Percentiles rank a stretch among this genome's conserved stretches.
These are phyloP conservation scores for Yamadazyma blattariae DNA, from an alignment of 1,139 yeast genomes.

Conservation along the genomic window DNA sequence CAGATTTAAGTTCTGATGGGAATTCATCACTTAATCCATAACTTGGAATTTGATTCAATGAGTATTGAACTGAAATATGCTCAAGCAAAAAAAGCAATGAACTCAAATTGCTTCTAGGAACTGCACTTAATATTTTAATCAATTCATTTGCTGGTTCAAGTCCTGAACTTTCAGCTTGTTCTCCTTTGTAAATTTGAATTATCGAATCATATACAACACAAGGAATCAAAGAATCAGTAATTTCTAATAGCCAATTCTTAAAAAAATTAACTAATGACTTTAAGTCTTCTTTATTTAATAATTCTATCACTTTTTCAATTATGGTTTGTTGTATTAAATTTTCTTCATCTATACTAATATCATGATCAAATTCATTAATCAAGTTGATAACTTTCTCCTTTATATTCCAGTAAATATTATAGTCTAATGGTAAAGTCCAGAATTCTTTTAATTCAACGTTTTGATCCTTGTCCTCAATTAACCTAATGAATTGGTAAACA, in stretches of 20 bases:
- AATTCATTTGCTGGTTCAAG: slow-evolving; percentile 14
- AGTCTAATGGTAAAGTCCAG: slow-evolving; percentile 35
- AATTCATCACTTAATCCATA: slow-evolving; percentile 31
- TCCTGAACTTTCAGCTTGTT: slow-evolving; percentile 5
- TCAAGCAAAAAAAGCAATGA: slow-evolving; percentile 37
- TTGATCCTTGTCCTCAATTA: slow-evolving; percentile 18
- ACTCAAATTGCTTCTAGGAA: slow-evolving; percentile 43
- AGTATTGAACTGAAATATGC: slow-evolving; percentile 29
- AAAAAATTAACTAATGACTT: slow-evolving; percentile 28
- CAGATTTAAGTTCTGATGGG: slow-evolving; percentile 16
- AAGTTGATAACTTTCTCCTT: slow-evolving; percentile 29
- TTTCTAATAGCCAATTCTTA: slow-evolving; percentile 43
- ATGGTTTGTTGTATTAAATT: slow-evolving; percentile 21
- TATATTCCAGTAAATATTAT: slow-evolving; percentile 32
- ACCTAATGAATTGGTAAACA: slow-evolving; percentile 21
- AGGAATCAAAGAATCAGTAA: slow-evolving; percentile 44
- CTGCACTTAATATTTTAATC: slow-evolving; percentile 26
- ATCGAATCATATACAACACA: slow-evolving; percentile 40
- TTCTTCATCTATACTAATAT: slow-evolving; percentile 19
- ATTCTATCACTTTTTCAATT: slow-evolving; percentile 18
- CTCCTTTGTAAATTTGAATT: slow-evolving; percentile 19
- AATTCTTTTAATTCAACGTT: slow-evolving; percentile 8
- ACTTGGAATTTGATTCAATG: slow-evolving; percentile 21
- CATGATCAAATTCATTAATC: slow-evolving; percentile 19
- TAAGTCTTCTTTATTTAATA: slow-evolving; percentile 12